phyloP scores from a whole-genome alignment of 202 grass and related monocot genomes.

The Dendrocalamus latiflorus region DNA sequence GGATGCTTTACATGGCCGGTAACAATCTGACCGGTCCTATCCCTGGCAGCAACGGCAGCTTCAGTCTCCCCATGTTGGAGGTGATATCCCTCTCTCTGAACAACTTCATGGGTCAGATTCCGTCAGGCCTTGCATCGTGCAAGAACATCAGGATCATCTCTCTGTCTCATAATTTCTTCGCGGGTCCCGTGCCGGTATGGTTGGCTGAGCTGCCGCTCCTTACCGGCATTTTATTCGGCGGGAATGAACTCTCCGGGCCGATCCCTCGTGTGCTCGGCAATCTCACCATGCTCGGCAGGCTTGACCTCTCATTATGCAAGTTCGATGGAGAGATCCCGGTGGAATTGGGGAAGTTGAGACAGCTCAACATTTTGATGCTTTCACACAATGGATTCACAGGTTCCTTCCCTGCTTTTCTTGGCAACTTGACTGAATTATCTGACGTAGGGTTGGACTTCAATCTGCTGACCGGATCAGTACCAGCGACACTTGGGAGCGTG shows the following conservation, averaged over 20 bases:
- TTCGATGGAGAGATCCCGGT: background rate
- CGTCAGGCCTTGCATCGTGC: background rate
- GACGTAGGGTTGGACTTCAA: too few species aligned
- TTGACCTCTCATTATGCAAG: background rate
- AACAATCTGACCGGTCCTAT: background rate
- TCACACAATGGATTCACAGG: slow-evolving; percentile 36
- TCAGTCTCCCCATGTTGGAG: background rate
- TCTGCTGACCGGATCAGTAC: too few species aligned
- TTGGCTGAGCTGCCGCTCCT: background rate
- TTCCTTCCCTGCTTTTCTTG: slow-evolving; percentile 30
- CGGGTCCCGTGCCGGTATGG: background rate
- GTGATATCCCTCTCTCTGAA: background rate
- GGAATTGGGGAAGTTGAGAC: slow-evolving; percentile 30
- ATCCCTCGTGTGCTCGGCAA: background rate
- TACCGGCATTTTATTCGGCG: too few species aligned
- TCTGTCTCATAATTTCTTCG: background rate
- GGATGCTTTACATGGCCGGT: background rate
- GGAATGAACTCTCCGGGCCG: background rate
- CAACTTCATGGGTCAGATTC: background rate
- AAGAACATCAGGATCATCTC: background rate
- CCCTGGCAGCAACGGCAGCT: background rate
- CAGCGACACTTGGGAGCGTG: too few species aligned
- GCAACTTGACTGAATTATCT: slow-evolving; percentile 24
- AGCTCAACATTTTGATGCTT: slow-evolving; percentile 28
- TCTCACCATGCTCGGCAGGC: background rate